A percentile compares a stretch with the other conserved stretches of the same genome.
Conservation (phyloP, 768 basidiomycete genomes). For the Pleurotus sapidus region DNA sequence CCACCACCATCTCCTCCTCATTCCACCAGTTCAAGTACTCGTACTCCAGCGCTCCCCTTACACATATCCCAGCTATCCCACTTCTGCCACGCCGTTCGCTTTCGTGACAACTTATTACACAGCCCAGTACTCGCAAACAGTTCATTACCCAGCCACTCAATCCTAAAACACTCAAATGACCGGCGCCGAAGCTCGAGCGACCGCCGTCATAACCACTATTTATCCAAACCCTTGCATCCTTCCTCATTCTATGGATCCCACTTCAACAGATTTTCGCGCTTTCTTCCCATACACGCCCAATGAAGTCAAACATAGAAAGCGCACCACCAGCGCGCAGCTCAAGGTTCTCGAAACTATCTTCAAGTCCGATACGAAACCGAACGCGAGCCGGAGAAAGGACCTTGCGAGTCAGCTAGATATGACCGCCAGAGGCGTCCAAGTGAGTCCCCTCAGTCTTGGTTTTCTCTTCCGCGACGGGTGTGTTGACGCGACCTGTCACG, state of each 20-base stretch:
- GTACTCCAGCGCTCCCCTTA: constrained; percentile 9
- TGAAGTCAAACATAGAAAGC: constrained; percentile 91
- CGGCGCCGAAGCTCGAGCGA: constrained; percentile 5
- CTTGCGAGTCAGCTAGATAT: constrained; percentile 84
- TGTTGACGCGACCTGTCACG: constrained; percentile 9
- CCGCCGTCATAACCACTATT: constrained; percentile 22
- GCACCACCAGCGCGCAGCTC: constrained; percentile 87
- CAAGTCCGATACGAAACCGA: constrained; percentile 88
- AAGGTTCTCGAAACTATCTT: constrained; percentile 88
- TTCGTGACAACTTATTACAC: background rate
- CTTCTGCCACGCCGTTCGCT: background rate
- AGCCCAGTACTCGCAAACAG: background rate
- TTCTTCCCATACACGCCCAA: constrained; percentile 89
- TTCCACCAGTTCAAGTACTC: constrained; percentile 13
- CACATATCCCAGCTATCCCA: background rate
- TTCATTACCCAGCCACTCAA: background rate
- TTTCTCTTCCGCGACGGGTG: background rate
- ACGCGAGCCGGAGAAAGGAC: constrained; percentile 72
- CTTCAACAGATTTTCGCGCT: constrained; percentile 73
- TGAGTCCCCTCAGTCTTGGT: constrained; percentile 31
- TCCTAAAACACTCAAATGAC: constrained; percentile 3
- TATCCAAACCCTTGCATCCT: constrained; percentile 19
- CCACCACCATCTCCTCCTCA: constrained; percentile 7
- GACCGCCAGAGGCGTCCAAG: constrained; percentile 95
- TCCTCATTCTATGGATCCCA: constrained; percentile 43